A percentile compares a stretch with the other conserved stretches of the same genome.
These are phyloP conservation scores for Russula compacta DNA, from an alignment of 768 basidiomycete species.

Conservation along the genomic window DNA sequence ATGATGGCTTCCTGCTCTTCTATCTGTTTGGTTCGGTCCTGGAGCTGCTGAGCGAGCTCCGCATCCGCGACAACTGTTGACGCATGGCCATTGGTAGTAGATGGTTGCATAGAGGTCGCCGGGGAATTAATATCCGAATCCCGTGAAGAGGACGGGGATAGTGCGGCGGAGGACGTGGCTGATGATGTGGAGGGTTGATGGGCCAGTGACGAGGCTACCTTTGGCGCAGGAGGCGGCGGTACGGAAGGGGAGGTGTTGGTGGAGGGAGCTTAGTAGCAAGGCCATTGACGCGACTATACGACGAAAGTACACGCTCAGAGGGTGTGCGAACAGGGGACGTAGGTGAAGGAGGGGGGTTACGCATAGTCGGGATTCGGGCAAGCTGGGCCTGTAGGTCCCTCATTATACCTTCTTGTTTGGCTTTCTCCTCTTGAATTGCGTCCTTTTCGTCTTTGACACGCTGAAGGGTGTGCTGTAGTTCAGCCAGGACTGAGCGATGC, in stretches of 20 bases:
- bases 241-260: conserved; percentile 82
- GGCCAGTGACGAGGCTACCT: conserved; percentile 41
- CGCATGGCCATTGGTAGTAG: conserved; percentile 27
- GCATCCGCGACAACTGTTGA: conserved; percentile 35
- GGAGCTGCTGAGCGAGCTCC: conserved; percentile 50
- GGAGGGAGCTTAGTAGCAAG: conserved; percentile 76
- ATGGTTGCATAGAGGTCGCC: conserved; percentile 32
- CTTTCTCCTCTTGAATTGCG: conserved; percentile 61
- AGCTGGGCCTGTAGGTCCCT: conserved; percentile 74
- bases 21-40: conserved; percentile 65
- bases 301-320: conserved; percentile 37
- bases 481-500: conserved; percentile 66
- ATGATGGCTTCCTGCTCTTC: conserved; percentile 88
- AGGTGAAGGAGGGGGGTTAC: conserved; percentile 32
- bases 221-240: conserved; percentile 76
- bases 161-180: conserved; percentile 41
- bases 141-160: conserved; percentile 51
- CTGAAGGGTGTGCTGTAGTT: conserved; percentile 70
- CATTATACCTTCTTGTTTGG: conserved; percentile 54
- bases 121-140: conserved; percentile 66
- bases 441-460: conserved; percentile 79
- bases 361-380: conserved; percentile 39
- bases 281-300: conserved; percentile 50
- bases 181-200: conserved; percentile 43
- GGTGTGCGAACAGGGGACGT: conserved; percentile 39